Evolutionary conservation across 2,329 filamentous ascomycete genomes (phyloP).

Genomic region (Ascochyta lentis): DNA sequence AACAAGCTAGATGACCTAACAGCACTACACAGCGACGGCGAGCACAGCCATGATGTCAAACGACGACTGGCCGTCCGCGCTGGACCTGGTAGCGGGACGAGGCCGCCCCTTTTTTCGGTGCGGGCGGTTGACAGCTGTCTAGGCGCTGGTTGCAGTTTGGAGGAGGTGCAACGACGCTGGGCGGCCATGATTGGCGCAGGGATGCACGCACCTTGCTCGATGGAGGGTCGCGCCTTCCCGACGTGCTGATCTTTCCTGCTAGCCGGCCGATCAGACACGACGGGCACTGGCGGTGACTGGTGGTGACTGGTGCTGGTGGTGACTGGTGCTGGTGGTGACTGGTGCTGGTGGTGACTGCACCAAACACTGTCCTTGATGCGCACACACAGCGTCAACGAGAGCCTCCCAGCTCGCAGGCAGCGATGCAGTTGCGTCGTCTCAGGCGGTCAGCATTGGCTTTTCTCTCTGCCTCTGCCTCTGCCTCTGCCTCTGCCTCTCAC

Average conservation of each 20-base stretch:
- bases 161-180: constrained; percentile 33
- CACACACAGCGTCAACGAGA: constrained; percentile 20
- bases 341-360: constrained; percentile 10
- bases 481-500: background rate
- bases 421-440: too few relatives aligned
- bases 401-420: background rate
- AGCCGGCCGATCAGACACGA: constrained; percentile 43
- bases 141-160: constrained; percentile 32
- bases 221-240: constrained; percentile 29
- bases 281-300: too few relatives aligned
- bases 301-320: too few relatives aligned
- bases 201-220: constrained; percentile 31
- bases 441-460: too few relatives aligned
- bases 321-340: too few relatives aligned
- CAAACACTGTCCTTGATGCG: constrained; percentile 21
- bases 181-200: constrained; percentile 41
- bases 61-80: background rate
- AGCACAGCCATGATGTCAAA: constrained; percentile 19
- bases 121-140: constrained; percentile 38
- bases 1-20: background rate
- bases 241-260: constrained; percentile 31
- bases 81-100: constrained; percentile 20
- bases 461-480: too few relatives aligned
- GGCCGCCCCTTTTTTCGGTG: constrained; percentile 25
- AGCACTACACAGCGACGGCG: background rate